Conservation (phyloP, 345 rosid genomes). For the Euclidium syriacum region DNA sequence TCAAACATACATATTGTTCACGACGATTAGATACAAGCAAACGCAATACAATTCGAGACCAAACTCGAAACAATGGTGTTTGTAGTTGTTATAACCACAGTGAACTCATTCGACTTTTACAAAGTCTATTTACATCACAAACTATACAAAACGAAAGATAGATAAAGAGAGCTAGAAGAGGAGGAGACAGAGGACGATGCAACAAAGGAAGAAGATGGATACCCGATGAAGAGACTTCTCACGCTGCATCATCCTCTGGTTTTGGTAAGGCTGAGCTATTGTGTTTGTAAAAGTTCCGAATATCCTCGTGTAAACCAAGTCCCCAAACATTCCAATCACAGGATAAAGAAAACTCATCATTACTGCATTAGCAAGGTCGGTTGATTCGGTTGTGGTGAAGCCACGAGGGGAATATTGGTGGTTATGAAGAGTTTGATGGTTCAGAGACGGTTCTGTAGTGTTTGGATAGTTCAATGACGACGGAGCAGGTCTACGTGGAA, state of each 20-base stretch:
- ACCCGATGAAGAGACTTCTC: slow-evolving; percentile 73
- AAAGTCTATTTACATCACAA: slow-evolving; percentile 25
- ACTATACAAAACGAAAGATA: not conserved
- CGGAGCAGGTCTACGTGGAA: slow-evolving; percentile 66
- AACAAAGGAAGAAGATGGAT: slow-evolving; percentile 65
- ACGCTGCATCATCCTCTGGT: slow-evolving; percentile 56
- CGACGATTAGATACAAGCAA: not conserved
- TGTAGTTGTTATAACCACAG: not conserved
- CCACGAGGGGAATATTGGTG: slow-evolving; percentile 30
- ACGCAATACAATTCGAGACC: slow-evolving; percentile 11
- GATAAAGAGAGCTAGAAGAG: slow-evolving; percentile 23
- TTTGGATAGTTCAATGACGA: slow-evolving; percentile 7
- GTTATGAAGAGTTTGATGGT: slow-evolving; percentile 15
- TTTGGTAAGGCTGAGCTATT: slow-evolving; percentile 43
- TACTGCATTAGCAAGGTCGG: slow-evolving; percentile 40
- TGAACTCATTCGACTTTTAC: slow-evolving; percentile 10
- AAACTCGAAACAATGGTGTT: not conserved
- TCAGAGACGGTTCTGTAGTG: slow-evolving; percentile 4
- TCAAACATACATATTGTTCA: not conserved
- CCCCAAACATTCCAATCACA: slow-evolving; percentile 58
- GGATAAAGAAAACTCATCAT: slow-evolving; percentile 42
- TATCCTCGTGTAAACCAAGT: slow-evolving; percentile 44
- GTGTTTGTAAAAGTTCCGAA: slow-evolving; percentile 49
- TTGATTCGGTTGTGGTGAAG: slow-evolving; percentile 33
- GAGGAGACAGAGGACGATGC: slow-evolving; percentile 68